Evolutionary conservation across 441 rosid genomes (phyloP).

Genomic region (Erysimum cheiri): DNA sequence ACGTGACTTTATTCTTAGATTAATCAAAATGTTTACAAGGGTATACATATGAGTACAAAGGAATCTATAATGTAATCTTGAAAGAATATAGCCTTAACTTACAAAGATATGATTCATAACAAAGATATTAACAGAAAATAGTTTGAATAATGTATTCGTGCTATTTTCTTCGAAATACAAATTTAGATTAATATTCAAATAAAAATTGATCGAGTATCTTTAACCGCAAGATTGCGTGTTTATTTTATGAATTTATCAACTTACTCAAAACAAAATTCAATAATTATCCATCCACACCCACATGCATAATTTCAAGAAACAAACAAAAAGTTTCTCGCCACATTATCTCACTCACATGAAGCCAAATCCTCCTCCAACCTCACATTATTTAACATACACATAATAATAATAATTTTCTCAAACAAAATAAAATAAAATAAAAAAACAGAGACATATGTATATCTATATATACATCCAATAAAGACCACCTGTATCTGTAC

Average conservation of each 20-base stretch:
- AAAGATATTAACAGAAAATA: neutral
- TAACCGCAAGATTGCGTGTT: slow-evolving; percentile 9
- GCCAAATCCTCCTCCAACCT: slow-evolving; percentile 45
- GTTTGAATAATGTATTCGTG: neutral
- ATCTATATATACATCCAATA: slow-evolving; percentile 40
- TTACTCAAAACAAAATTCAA: slow-evolving; percentile 13
- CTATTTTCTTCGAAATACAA: neutral
- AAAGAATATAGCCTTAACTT: neutral
- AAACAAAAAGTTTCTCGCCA: slow-evolving; percentile 43
- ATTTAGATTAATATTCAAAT: neutral
- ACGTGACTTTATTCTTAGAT: no score
- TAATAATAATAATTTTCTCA: slow-evolving; percentile 21
- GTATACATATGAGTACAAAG: neutral
- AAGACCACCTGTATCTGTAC: slow-evolving; percentile 31
- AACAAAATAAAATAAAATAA: neutral
- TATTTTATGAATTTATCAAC: slow-evolving; percentile 1
- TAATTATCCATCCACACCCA: slow-evolving; percentile 41
- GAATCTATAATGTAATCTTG: neutral
- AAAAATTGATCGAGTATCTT: slow-evolving; percentile 11
- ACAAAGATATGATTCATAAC: neutral
- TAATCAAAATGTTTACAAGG: neutral
- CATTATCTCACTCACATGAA: slow-evolving; percentile 43
- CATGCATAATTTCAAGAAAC: slow-evolving; percentile 41
- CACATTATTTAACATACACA: slow-evolving; percentile 41
- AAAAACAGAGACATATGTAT: slow-evolving; percentile 25